A percentile compares a stretch with the other conserved stretches of the same genome.
Conservation (phyloP, 2,329 filamentous ascomycete species). For the Colletotrichum theobromicola region DNA sequence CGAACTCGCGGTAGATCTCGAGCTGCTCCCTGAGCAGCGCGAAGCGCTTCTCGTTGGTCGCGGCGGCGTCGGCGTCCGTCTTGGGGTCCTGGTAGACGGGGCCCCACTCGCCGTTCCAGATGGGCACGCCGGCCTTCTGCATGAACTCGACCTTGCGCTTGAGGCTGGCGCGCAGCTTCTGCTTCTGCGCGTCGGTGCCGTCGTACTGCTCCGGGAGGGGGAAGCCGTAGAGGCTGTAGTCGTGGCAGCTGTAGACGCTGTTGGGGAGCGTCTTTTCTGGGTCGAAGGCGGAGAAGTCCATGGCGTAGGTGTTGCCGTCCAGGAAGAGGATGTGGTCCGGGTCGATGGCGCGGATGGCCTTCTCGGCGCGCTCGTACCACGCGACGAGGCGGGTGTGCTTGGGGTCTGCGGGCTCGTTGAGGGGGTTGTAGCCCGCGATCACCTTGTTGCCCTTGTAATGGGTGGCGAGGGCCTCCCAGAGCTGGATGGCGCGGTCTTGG, state of each 20-base stretch:
- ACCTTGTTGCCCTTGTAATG: slow-evolving; percentile 48
- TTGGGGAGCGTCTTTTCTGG: slow-evolving; percentile 48
- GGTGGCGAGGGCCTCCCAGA: slow-evolving; percentile 47
- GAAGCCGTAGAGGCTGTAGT: slow-evolving; percentile 58
- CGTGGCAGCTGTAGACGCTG: slow-evolving; percentile 57
- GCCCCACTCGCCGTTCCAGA: slow-evolving; percentile 59
- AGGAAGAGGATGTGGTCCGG: slow-evolving; percentile 49
- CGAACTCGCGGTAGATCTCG: slow-evolving; percentile 36
- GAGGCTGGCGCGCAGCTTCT: slow-evolving; percentile 42
- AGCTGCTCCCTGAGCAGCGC: slow-evolving; percentile 47
- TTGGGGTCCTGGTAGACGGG: slow-evolving; percentile 49
- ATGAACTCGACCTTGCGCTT: slow-evolving; percentile 49
- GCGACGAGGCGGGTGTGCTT: slow-evolving; percentile 34
- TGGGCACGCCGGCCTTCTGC: slow-evolving; percentile 41
- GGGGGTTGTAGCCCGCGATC: slow-evolving; percentile 45
- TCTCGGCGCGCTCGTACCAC: slow-evolving; percentile 39
- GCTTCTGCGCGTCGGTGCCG: slow-evolving; percentile 45
- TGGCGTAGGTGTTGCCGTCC: slow-evolving; percentile 53
- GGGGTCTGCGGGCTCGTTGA: slow-evolving; percentile 26
- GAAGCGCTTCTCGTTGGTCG: slow-evolving; percentile 45
- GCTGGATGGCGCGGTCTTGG: slow-evolving; percentile 48
- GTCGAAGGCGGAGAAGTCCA: slow-evolving; percentile 50
- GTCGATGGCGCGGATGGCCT: slow-evolving; percentile 38
- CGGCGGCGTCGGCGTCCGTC: slow-evolving; percentile 39
- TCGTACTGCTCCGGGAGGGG: slow-evolving; percentile 44